Base-by-base conservation (phyloP, 208 protist genomes). In the Wallacemonas sp. region DNA sequence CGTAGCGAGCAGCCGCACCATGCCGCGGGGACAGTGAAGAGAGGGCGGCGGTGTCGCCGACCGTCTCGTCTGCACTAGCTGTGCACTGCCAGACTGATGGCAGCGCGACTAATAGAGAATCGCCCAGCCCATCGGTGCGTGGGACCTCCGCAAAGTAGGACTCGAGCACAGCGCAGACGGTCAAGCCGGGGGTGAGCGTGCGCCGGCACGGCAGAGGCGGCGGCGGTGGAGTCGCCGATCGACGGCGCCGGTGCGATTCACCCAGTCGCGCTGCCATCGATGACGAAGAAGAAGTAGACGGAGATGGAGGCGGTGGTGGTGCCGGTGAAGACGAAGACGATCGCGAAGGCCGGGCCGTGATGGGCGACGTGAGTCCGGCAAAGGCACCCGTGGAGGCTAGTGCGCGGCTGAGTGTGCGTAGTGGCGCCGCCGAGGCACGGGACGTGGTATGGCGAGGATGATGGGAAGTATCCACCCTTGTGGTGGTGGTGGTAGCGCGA, bases 211-310 rank as follows among this genome's bases (percentile, higher is more conserved):
- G 10, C 26, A 59, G 32, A 8, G 52, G 52, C 23, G 52, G 52
- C 25, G 52, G 52, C 5, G 52, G 52, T 25, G 52, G 52, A 0
- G 52, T 59, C 29, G 52, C 52, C 16, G 52, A 59, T 12, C 52
- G 52, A 28, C 52, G 31, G 25, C 26, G 22, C 4, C 48, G 48
- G 18, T 32, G 20, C 3, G 48, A 10, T 5, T 3, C 23, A 10
- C 16, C 48, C 8, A 23, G 23, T 7, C 22, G 18, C 10, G 48
- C 7, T n/a, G n/a, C n/a, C n/a, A n/a, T n/a, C n/a, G n/a, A n/a
- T n/a, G n/a, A n/a, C n/a, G n/a, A n/a, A n/a, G n/a, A n/a, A n/a
- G n/a, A n/a, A n/a, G n/a, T n/a, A n/a, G n/a, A n/a, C 4, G n/a
- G 31, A 22, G 48, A 26, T 22, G 44, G 12, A 18, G 48, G 48